Evolutionary conservation across 257 asterid species (phyloP), one percentile per base, ranked within the genome.

Genomic region (Solanum bulbocastanum): DNA sequence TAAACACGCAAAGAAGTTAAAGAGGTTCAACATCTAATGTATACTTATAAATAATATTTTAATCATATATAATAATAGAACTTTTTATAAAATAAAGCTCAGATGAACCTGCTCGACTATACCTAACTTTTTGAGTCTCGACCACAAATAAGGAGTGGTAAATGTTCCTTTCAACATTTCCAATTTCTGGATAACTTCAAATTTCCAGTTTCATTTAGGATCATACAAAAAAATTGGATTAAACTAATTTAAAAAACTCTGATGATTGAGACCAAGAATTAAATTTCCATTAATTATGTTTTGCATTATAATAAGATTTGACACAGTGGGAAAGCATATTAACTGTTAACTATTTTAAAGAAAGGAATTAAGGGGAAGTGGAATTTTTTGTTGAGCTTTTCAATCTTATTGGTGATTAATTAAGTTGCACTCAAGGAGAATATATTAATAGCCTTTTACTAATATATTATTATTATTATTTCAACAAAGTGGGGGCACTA

Each of bases 371-470:
- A 37, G 65, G 44, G 82, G 14, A 12, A 86, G 91, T 91, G 87
- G 89, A 40, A 79, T 78, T 85, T 56, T 83, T 49, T 82, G 85
- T 81, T 46, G 4, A 40, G 42, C 83, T 84, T 88, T 88, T 60
- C 23, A 73, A 65, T 87, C 62, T 81, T 23, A 89, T 89, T 90
- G 92, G 90, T 75, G 27, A 86, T 75, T 83, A 18, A 81, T 76
- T 73, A 49, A 81, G 44, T 82, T 78, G 91, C 90, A 88, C 88
- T 76, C 74, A 42, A 82, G 27, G 20, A 8, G 84, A 78, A 78
- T 27, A 78, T 13, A 44, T 9, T 44, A 79, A 42, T 46, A 83
- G 39, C 37, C 89, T 82, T 88, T 88, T 78, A 33, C 40, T 87
- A 33, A 65, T 40, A 40, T 8, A 71, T 84, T 83, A 42, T 4